phyloP scores from a whole-genome alignment of 2,329 filamentous ascomycete genomes.

The Claviceps fusiformis region DNA sequence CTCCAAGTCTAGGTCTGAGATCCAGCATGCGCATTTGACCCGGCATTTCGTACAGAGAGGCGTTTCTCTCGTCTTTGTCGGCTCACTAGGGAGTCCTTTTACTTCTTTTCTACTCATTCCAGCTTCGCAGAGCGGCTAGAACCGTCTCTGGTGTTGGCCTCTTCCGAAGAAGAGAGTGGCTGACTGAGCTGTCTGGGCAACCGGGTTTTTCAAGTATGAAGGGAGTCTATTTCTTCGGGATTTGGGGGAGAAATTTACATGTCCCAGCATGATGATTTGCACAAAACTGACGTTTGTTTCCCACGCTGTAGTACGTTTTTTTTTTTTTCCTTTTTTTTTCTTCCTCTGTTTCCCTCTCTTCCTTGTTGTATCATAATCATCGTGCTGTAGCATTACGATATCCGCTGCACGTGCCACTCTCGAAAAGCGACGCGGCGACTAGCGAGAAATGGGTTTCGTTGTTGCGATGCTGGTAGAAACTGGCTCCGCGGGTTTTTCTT shows the following conservation, averaged over 20 bases:
- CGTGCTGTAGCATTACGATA: not conserved
- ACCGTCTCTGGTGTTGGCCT: not conserved
- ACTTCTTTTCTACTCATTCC: not conserved
- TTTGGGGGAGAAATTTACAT: not conserved
- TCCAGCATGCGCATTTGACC: not conserved
- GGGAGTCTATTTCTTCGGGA: not conserved
- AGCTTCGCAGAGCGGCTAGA: not conserved
- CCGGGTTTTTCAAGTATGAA: not conserved
- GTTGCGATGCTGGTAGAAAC: not conserved
- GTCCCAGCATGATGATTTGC: constrained; percentile 2
- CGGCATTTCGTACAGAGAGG: not conserved
- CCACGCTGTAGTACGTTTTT: constrained; percentile 3
- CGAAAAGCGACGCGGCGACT: not conserved
- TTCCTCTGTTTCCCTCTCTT: not conserved
- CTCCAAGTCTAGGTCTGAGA: not conserved
- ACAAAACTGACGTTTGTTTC: constrained; percentile 13
- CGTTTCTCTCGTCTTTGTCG: not conserved
- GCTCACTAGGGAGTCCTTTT: not conserved
- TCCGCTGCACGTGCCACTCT: not conserved
- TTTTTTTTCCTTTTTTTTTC: not conserved
- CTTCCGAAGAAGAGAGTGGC: not conserved
- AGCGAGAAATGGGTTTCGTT: not conserved
- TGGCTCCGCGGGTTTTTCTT: not conserved
- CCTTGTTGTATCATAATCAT: not conserved
- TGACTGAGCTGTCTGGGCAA: constrained; percentile 7